Conservation (phyloP, 2,329 filamentous ascomycete genomes). For the Penicillium sp. region DNA sequence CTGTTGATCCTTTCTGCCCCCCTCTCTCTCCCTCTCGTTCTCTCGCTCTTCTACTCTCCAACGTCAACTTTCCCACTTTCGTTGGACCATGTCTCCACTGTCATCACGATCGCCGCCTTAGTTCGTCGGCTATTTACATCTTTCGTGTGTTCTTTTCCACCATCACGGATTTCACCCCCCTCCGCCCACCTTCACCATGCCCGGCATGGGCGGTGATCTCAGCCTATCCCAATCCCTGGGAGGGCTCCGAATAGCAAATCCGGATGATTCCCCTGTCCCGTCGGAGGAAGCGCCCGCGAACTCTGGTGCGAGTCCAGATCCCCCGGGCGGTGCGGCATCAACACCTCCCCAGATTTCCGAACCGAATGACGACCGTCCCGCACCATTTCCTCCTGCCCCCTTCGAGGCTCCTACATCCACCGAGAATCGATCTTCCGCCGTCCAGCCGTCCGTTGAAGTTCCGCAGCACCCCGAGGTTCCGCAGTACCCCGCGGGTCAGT, state of each 20-base stretch:
- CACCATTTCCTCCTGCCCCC: conserved; percentile 20
- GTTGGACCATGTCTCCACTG: conserved; percentile 30
- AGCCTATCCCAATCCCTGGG: conserved; percentile 89
- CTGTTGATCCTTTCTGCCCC: conserved; percentile 22
- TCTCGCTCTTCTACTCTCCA: conserved; percentile 1
- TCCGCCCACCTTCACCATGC: conserved; percentile 9
- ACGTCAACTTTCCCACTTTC: conserved; percentile 6
- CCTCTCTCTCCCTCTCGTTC: background rate
- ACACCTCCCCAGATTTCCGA: conserved; percentile 19
- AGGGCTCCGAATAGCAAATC: conserved; percentile 93
- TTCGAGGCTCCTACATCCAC: conserved; percentile 22
- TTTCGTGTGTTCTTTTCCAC: conserved; percentile 3
- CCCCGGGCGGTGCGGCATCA: conserved; percentile 22
- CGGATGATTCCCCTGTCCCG: conserved; percentile 62
- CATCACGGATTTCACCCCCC: conserved; percentile 1
- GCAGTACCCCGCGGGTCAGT: conserved; percentile 40
- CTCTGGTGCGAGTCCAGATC: conserved; percentile 20
- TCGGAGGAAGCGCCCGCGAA: conserved; percentile 27
- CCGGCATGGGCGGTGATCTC: conserved; percentile 81
- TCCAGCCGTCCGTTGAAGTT: conserved; percentile 42
- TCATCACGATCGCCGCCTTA: conserved; percentile 31
- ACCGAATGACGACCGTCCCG: conserved; percentile 17
- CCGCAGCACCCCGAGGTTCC: conserved; percentile 43
- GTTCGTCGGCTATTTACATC: conserved; percentile 24
- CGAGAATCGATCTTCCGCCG: conserved; percentile 43